Evolutionary conservation across 2,329 filamentous ascomycete genomes (phyloP), one percentile per base, ranked within the genome.

Genomic region (Tolypocladium sp.): DNA sequence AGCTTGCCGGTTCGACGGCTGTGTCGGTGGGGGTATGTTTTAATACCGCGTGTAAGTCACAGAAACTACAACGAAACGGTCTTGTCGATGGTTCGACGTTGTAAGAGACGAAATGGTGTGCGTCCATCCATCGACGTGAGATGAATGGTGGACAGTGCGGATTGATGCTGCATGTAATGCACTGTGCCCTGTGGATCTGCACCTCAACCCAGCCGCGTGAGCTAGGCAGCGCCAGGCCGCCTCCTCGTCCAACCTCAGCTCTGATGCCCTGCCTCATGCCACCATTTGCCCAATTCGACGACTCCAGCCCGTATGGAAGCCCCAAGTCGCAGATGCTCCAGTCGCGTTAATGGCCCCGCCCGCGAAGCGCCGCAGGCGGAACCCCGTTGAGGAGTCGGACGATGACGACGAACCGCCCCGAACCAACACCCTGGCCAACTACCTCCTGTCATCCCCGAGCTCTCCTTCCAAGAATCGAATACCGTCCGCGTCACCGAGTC

Each of bases 321-420:
- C 51, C 58, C 55, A 52, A 51, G 56, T 54, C 60, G 59, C 68
- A 65, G 58, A 72, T 71, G 67, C 65, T 65, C 57, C 63, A 65
- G 59, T 65, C 63, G 69, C 71, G 67, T 65, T 73, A 65, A 85
- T 85, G 82, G 79, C 80, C 67, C 81, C 82, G 72, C 78, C 80
- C 63, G 74, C 81, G 69, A 84, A 83, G 74, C 80, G 84, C 70
- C 81, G 80, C 65, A 82, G 78, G 76, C 81, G 79, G 65, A 84
- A 82, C 70, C 72, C 81, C 66, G 71, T 84, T 61, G 75, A 78
- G 57, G 72, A 72, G 62, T 77, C 76, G 52, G 80, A 80, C 57
- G 77, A 81, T 63, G 79, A 82, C 63, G 77, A 81, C 63, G 77
- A 81, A 58, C 69, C 66, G 30, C 67, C 68, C 42, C 70, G 67